phyloP scores from a whole-genome alignment of 1,284 basidiomycete genomes.

The Waitea zeae region DNA sequence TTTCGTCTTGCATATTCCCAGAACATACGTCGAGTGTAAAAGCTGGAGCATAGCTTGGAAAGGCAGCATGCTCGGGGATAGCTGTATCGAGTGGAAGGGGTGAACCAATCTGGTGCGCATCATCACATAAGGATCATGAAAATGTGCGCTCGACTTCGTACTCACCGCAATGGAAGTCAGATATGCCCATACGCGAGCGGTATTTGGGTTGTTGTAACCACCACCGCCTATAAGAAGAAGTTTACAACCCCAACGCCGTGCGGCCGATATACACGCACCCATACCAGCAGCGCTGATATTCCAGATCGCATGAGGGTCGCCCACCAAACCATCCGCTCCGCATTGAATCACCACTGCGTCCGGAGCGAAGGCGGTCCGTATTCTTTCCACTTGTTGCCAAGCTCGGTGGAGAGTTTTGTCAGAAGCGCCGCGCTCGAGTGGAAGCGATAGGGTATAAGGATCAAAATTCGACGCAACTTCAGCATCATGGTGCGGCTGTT shows the following conservation, averaged over 20 bases:
- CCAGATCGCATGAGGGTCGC: slow-evolving; percentile 64
- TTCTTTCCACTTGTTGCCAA: slow-evolving; percentile 36
- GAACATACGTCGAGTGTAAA: slow-evolving; percentile 64
- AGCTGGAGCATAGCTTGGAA: slow-evolving; percentile 57
- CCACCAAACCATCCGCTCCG: slow-evolving; percentile 74
- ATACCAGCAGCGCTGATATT: slow-evolving; percentile 66
- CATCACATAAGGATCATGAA: no score
- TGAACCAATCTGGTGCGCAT: slow-evolving; percentile 32
- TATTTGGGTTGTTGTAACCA: slow-evolving; percentile 57
- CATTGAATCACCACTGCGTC: slow-evolving; percentile 66
- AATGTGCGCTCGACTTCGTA: no score
- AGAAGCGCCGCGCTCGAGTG: slow-evolving; percentile 52
- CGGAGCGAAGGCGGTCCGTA: slow-evolving; percentile 50
- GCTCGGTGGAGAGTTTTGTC: slow-evolving; percentile 38
- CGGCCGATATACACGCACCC: slow-evolving; percentile 50
- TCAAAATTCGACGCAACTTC: slow-evolving; percentile 25
- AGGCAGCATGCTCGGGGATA: slow-evolving; percentile 57
- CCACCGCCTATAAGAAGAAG: slow-evolving; percentile 52
- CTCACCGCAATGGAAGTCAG: slow-evolving; percentile 61
- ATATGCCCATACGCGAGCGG: slow-evolving; percentile 72
- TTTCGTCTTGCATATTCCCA: slow-evolving; percentile 59
- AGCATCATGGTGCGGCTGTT: no score
- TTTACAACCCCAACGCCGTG: slow-evolving; percentile 39
- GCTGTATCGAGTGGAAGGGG: slow-evolving; percentile 37
- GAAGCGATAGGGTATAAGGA: slow-evolving; percentile 64